Percentiles rank a stretch among this genome's conserved stretches.
Conservation (phyloP, 2,329 filamentous ascomycete genomes). For the Cadophora malorum region DNA sequence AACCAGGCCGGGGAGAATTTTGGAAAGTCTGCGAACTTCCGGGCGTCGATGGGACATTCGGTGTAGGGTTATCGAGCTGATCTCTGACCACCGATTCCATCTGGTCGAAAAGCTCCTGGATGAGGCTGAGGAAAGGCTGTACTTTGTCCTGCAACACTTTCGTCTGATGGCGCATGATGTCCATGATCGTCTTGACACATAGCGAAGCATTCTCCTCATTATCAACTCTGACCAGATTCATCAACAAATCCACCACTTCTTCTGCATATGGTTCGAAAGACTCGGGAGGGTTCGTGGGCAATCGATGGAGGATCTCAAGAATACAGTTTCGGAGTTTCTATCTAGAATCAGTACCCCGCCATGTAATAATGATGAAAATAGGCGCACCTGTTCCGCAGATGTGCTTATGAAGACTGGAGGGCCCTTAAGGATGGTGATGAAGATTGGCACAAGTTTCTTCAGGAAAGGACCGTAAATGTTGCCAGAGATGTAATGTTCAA, state of each 20-base stretch:
- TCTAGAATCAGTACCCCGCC: constrained; percentile 19
- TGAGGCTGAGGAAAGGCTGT: constrained; percentile 87
- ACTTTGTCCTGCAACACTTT: constrained; percentile 83
- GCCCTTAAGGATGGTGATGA: constrained; percentile 83
- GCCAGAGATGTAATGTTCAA: constrained; percentile 85
- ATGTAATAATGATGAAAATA: neutral
- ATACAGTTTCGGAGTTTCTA: constrained; percentile 91
- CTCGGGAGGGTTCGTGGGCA: constrained; percentile 77
- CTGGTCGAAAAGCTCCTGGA: constrained; percentile 93
- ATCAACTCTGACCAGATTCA: constrained; percentile 86
- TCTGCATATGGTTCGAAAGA: constrained; percentile 86
- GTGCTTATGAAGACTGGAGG: constrained; percentile 90
- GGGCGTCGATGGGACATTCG: constrained; percentile 70
- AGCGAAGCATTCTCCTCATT: constrained; percentile 99
- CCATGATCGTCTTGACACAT: constrained; percentile 97
- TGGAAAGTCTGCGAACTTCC: constrained; percentile 75
- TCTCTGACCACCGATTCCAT: constrained; percentile 96
- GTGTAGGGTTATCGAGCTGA: constrained; percentile 82
- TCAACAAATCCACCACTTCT: constrained; percentile 88
- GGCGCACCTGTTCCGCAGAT: constrained; percentile 81
- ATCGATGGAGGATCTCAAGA: constrained; percentile 90
- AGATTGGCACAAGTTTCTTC: constrained; percentile 86
- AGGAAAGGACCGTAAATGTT: constrained; percentile 82
- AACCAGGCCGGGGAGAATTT: constrained; percentile 82
- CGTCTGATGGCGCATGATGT: constrained; percentile 91